Evolutionary conservation across 257 asterid species (phyloP).

Genomic region (Verbena officinalis): DNA sequence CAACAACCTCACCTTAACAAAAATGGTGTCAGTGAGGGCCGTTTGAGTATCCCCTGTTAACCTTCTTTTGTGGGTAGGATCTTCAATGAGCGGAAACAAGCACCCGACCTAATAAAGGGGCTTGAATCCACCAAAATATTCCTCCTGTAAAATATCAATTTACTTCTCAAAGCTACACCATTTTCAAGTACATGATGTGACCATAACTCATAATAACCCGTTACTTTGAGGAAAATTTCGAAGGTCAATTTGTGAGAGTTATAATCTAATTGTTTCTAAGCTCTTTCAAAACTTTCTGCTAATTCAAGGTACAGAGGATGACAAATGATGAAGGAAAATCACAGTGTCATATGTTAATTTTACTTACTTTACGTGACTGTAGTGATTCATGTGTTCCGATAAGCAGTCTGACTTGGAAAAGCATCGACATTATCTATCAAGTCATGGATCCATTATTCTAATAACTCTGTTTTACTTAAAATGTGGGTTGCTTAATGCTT

Average conservation of each 20-base stretch:
- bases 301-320: neutral
- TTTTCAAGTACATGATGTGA: neutral
- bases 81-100: no score
- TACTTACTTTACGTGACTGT: neutral
- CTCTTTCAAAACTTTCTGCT: neutral
- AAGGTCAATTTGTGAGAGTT: neutral
- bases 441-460: neutral
- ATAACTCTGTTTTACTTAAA: neutral
- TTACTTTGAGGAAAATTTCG: neutral
- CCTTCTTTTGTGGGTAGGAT: no score
- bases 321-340: neutral
- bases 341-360: no score
- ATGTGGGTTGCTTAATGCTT: neutral
- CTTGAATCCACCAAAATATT: neutral
- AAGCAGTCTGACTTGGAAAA: neutral
- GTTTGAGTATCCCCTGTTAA: no score
- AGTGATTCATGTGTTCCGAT: neutral
- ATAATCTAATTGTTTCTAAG: neutral
- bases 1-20: neutral
- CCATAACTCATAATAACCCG: neutral
- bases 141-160: conserved; percentile 1
- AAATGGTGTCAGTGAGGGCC: neutral
- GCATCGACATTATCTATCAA: neutral
- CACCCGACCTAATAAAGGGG: no score
- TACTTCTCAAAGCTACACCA: neutral